Conservation (phyloP, 2,329 filamentous ascomycete genomes). For the Fusarium solani-melongenae region DNA sequence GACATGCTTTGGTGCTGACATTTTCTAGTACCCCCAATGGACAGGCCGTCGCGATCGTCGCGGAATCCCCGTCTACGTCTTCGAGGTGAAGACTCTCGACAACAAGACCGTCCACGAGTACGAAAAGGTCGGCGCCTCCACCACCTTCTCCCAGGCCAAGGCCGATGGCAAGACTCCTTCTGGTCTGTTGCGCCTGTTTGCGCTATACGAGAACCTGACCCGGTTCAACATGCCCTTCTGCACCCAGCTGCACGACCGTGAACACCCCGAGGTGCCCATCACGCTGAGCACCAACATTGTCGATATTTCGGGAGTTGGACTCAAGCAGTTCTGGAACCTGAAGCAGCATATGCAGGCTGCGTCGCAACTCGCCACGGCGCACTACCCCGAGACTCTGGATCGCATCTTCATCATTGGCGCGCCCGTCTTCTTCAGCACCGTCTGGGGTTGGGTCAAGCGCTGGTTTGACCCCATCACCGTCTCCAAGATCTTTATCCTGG, state of each 20-base stretch:
- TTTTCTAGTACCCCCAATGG: constrained; percentile 87
- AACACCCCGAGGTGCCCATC: constrained; percentile 83
- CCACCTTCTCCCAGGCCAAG: constrained; percentile 69
- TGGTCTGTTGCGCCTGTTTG: constrained; percentile 87
- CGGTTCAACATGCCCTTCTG: constrained; percentile 88
- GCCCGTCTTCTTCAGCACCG: constrained; percentile 89
- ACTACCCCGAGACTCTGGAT: constrained; percentile 92
- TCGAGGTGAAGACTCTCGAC: constrained; percentile 86
- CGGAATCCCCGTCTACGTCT: constrained; percentile 92
- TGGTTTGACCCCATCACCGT: constrained; percentile 96
- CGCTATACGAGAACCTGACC: constrained; percentile 92
- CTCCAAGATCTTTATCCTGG: constrained; percentile 95
- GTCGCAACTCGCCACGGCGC: constrained; percentile 86
- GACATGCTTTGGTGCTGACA: constrained; percentile 9
- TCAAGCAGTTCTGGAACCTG: constrained; percentile 97
- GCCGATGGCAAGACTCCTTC: constrained; percentile 74
- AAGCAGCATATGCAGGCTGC: constrained; percentile 95
- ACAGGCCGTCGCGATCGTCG: constrained; percentile 89
- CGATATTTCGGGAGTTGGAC: constrained; percentile 85
- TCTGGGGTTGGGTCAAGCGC: constrained; percentile 94
- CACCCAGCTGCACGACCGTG: constrained; percentile 78
- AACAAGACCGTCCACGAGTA: constrained; percentile 84
- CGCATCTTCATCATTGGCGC: constrained; percentile 81
- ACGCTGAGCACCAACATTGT: constrained; percentile 95
- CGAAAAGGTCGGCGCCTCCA: constrained; percentile 72